Conservation (phyloP, 768 basidiomycete species). For the Psilocybe azurescens region DNA sequence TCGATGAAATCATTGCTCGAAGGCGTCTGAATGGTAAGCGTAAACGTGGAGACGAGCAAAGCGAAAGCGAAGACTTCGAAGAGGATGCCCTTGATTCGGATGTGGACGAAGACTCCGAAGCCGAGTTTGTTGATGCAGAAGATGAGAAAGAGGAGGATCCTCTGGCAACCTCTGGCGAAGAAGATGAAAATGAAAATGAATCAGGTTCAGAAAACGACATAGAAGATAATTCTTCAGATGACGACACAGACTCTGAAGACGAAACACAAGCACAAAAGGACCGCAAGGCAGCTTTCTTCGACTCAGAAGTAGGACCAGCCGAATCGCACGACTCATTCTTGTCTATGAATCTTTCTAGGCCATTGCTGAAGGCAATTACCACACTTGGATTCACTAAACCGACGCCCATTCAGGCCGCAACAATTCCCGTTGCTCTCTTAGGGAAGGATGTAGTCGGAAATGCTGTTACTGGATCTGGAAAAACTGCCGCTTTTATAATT, state of each 20-base stretch:
- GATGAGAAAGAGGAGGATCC: constrained; percentile 38
- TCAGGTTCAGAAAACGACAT: constrained; percentile 20
- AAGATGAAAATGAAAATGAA: constrained; percentile 33
- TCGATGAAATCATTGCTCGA: constrained; percentile 91
- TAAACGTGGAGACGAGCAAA: constrained; percentile 57
- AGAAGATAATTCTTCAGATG: constrained; percentile 40
- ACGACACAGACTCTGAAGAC: constrained; percentile 44
- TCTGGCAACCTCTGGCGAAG: constrained; percentile 36
- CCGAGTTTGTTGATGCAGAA: constrained; percentile 15
- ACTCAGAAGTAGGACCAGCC: constrained; percentile 53
- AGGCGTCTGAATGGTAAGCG: constrained; percentile 67
- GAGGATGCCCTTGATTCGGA: constrained; percentile 36
- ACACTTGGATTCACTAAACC: constrained; percentile 81
- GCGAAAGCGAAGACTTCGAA: constrained; percentile 38
- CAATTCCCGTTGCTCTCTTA: constrained; percentile 93
- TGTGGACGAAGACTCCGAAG: constrained; percentile 34
- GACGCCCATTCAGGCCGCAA: constrained; percentile 94
- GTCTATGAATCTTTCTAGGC: constrained; percentile 95
- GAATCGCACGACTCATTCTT: constrained; percentile 81
- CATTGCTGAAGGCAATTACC: constrained; percentile 89
- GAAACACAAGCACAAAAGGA: constrained; percentile 73
- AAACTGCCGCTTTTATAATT: constrained; percentile 96
- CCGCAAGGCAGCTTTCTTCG: constrained; percentile 90
- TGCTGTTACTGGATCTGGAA: constrained; percentile 97
- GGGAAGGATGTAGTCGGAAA: constrained; percentile 97